Percentiles rank a stretch among this genome's conserved stretches.
phyloP scores from a whole-genome alignment of 495 filamentous ascomycete genomes.

The Tuber umbilicatum region DNA sequence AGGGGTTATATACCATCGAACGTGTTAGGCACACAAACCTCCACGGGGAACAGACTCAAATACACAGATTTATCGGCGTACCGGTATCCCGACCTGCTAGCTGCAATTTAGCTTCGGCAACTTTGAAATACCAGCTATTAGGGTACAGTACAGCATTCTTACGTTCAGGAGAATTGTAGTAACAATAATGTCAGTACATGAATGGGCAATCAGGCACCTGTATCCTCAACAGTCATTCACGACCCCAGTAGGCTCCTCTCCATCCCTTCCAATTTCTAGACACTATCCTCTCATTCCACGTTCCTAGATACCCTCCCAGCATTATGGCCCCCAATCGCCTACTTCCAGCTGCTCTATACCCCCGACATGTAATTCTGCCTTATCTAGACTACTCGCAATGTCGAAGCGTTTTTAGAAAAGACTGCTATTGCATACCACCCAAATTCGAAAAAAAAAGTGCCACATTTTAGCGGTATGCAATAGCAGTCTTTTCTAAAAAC shows the following conservation, averaged over 20 bases:
- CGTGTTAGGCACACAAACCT: not conserved
- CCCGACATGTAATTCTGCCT: not conserved
- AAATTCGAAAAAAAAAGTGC: too few species aligned
- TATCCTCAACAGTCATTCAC: not conserved
- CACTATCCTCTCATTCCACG: not conserved
- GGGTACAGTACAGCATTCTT: too few species aligned
- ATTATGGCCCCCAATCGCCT: not conserved
- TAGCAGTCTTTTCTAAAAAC: too few species aligned
- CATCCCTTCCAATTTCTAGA: not conserved
- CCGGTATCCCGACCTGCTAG: not conserved
- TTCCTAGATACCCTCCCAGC: not conserved
- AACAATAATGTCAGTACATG: too few species aligned
- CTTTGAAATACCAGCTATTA: not conserved
- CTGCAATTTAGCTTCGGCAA: not conserved
- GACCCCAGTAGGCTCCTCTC: not conserved
- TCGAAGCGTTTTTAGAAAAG: too few species aligned
- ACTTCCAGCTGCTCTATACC: not conserved
- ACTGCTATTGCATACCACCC: too few species aligned
- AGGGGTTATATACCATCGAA: too few species aligned
- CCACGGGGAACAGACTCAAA: not conserved
- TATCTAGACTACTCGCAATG: not conserved
- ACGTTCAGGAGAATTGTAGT: too few species aligned
- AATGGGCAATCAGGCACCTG: not conserved
- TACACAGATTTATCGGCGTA: not conserved
- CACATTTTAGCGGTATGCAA: too few species aligned